These are phyloP conservation scores for Fusarium zealandicum DNA, from an alignment of 2,329 filamentous ascomycete genomes.

Conservation along the genomic window DNA sequence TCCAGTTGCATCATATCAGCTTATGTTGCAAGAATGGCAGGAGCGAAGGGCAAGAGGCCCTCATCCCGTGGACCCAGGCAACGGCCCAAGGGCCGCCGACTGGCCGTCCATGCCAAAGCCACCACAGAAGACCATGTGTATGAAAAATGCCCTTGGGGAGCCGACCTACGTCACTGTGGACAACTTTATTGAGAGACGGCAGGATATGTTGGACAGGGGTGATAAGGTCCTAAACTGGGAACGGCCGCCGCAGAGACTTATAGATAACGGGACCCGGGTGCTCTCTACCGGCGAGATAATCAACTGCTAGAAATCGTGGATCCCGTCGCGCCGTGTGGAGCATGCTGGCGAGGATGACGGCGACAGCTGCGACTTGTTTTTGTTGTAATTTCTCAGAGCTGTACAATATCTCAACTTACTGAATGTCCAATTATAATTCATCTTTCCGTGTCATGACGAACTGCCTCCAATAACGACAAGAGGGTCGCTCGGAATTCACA, in stretches of 20 bases:
- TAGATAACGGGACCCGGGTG: constrained; percentile 7
- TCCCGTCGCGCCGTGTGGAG: no score
- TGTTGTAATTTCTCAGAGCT: no score
- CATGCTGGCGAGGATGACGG: no score
- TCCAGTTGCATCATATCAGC: constrained; percentile 37
- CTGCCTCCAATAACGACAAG: no score
- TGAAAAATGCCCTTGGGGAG: constrained; percentile 5
- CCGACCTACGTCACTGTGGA: constrained; percentile 1
- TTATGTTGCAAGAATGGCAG: constrained; percentile 37
- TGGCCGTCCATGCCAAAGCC: constrained; percentile 30
- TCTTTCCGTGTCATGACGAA: no score
- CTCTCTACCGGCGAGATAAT: constrained; percentile 21
- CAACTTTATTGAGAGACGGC: constrained; percentile 18
- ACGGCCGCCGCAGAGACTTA: constrained; percentile 29
- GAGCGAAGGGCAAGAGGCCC: constrained; percentile 11
- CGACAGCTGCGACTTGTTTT: no score
- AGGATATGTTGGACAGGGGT: constrained; percentile 24
- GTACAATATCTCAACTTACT: no score
- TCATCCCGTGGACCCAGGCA: background rate
- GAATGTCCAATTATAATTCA: no score
- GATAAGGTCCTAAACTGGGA: constrained; percentile 36
- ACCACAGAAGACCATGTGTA: constrained; percentile 1
- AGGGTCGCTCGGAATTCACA: no score
- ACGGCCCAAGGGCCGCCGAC: constrained; percentile 20
- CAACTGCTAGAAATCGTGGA: background rate